These are phyloP conservation scores for Bisporella sp. DNA, from an alignment of 2,329 filamentous ascomycete genomes.

Conservation along the genomic window DNA sequence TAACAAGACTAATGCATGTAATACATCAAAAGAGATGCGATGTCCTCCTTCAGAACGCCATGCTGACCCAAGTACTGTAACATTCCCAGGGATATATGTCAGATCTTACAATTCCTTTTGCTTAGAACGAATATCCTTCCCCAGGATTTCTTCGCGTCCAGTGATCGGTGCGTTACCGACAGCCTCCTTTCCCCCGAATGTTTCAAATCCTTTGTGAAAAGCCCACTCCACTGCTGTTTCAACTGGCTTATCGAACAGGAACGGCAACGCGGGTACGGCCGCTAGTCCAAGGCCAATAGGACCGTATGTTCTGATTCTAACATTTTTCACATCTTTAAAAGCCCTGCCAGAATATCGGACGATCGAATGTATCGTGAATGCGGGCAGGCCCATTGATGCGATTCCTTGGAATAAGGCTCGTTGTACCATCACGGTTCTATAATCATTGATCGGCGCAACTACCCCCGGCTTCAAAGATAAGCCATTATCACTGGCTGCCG, in stretches of 20 bases:
- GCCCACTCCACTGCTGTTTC: constrained; percentile 86
- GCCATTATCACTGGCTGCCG: constrained; percentile 7
- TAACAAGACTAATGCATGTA: too few relatives aligned
- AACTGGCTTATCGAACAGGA: constrained; percentile 84
- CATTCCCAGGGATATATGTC: too few relatives aligned
- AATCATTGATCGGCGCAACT: constrained; percentile 78
- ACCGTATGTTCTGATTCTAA: constrained; percentile 70
- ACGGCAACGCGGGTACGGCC: constrained; percentile 76
- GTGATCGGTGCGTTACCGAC: constrained; percentile 49
- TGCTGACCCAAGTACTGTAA: too few relatives aligned
- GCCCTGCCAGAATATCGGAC: constrained; percentile 82
- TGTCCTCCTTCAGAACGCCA: too few relatives aligned
- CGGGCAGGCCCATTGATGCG: constrained; percentile 62
- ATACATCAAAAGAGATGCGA: too few relatives aligned
- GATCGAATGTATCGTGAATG: constrained; percentile 47
- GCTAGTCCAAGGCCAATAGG: constrained; percentile 79
- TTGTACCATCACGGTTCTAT: constrained; percentile 83
- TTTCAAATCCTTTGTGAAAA: constrained; percentile 76
- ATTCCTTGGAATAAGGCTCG: constrained; percentile 83
- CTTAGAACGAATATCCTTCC: too few relatives aligned
- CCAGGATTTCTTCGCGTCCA: constrained; percentile 36
- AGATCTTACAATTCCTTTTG: too few relatives aligned
- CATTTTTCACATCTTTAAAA: constrained; percentile 77
- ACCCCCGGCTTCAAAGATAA: constrained; percentile 29
- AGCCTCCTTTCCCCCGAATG: constrained; percentile 56